Evolutionary conservation across 306 rosid species (phyloP).

Genomic region (Malus sieversii): DNA sequence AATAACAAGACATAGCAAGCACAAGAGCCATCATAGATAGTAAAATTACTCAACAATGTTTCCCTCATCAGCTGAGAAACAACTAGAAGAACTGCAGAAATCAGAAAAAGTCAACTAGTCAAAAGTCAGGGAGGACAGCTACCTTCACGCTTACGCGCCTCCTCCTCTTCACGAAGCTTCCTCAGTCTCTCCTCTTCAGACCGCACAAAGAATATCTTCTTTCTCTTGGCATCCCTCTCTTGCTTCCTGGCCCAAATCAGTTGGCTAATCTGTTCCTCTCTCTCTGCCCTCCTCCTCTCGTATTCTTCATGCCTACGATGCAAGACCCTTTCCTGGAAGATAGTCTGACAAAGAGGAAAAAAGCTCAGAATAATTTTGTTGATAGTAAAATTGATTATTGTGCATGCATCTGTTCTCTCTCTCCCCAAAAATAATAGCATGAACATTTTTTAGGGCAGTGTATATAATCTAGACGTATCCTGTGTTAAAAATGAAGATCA

Average conservation of each 20-base stretch:
- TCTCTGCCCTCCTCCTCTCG: slow-evolving; percentile 53
- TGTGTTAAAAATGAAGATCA: not conserved
- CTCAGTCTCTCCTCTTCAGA: slow-evolving; percentile 70
- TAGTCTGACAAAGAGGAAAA: slow-evolving; percentile 31
- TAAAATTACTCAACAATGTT: not conserved
- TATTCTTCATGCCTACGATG: slow-evolving; percentile 62
- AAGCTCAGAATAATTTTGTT: not conserved
- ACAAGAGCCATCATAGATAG: not conserved
- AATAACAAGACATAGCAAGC: not conserved
- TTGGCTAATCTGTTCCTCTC: slow-evolving; percentile 59
- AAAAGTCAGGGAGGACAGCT: not conserved
- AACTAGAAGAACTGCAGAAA: not conserved
- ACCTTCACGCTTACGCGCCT: slow-evolving; percentile 81
- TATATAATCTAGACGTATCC: not conserved
- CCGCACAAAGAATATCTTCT: slow-evolving; percentile 62
- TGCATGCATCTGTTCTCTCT: not conserved
- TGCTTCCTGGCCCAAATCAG: slow-evolving; percentile 54
- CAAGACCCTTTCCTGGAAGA: slow-evolving; percentile 58
- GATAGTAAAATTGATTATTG: not conserved
- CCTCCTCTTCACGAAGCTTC: slow-evolving; percentile 73
- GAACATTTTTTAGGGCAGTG: not conserved
- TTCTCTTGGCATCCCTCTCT: slow-evolving; percentile 68
- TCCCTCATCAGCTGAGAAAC: not conserved
- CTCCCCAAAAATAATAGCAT: not conserved
- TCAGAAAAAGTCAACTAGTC: not conserved